These are phyloP conservation scores for Penicillium odoratum DNA, from an alignment of 495 filamentous ascomycete species.

Conservation along the genomic window DNA sequence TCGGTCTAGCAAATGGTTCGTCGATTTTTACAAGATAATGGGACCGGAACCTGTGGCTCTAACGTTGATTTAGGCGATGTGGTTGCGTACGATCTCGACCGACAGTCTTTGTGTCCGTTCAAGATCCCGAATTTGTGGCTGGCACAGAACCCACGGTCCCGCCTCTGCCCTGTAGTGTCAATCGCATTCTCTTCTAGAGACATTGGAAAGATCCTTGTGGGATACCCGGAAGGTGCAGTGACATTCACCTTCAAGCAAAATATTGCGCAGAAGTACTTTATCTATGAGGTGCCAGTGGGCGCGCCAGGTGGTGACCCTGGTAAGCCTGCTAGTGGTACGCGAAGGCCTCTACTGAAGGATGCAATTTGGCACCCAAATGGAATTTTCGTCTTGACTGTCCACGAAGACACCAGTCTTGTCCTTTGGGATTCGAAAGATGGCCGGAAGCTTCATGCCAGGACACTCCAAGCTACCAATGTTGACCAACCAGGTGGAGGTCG, in stretches of 20 bases:
- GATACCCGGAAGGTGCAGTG: slow-evolving; percentile 82
- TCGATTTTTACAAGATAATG: neutral
- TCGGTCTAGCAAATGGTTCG: slow-evolving; percentile 69
- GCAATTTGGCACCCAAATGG: slow-evolving; percentile 95
- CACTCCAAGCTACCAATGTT: slow-evolving; percentile 69
- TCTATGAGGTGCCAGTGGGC: slow-evolving; percentile 77
- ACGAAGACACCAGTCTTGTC: slow-evolving; percentile 87
- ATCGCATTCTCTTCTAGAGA: slow-evolving; percentile 86
- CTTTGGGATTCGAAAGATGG: slow-evolving; percentile 96
- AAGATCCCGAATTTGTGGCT: slow-evolving; percentile 83
- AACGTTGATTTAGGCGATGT: slow-evolving; percentile 60
- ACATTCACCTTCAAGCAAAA: slow-evolving; percentile 93
- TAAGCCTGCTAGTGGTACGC: slow-evolving; percentile 47
- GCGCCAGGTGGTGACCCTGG: slow-evolving; percentile 83
- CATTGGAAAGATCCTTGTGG: slow-evolving; percentile 87
- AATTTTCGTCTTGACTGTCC: slow-evolving; percentile 80
- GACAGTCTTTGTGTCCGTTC: slow-evolving; percentile 71
- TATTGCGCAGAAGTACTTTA: slow-evolving; percentile 69
- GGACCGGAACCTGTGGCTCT: neutral
- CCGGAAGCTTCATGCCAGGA: slow-evolving; percentile 78
- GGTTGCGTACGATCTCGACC: slow-evolving; percentile 85
- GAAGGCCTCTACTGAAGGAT: slow-evolving; percentile 71
- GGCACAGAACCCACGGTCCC: slow-evolving; percentile 58
- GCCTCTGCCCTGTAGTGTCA: slow-evolving; percentile 63
- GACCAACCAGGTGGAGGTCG: slow-evolving; percentile 57